These are phyloP conservation scores for Coniferiporia weirii DNA, from an alignment of 1,284 basidiomycete species.

Conservation along the genomic window DNA sequence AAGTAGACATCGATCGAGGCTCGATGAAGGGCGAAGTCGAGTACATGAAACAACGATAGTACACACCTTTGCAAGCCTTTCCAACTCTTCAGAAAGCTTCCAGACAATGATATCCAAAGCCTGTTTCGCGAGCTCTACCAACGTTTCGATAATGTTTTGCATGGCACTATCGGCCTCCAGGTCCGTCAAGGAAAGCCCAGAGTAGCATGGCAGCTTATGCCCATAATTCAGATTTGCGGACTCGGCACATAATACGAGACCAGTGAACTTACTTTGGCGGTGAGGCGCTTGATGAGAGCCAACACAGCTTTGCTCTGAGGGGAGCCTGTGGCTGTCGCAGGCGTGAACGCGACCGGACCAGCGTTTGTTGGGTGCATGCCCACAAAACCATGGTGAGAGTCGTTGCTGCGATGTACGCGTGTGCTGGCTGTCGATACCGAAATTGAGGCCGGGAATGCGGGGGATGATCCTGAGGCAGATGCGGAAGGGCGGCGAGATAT, in stretches of 20 bases:
- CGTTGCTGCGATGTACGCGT: conserved; percentile 45
- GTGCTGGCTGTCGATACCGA: conserved; percentile 27
- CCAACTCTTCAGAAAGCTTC: conserved; percentile 70
- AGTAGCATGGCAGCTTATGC: conserved; percentile 79
- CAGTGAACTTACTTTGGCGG: conserved; percentile 50
- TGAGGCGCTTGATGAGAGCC: conserved; percentile 65
- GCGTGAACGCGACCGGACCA: conserved; percentile 26
- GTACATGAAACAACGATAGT: neutral
- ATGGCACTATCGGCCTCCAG: conserved; percentile 73
- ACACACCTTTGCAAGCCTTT: conserved; percentile 72
- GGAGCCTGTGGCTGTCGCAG: conserved; percentile 30
- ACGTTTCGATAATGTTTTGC: conserved; percentile 67
- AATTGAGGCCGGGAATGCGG: neutral
- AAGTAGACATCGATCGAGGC: neutral
- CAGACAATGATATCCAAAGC: conserved; percentile 75
- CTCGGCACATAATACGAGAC: neutral
- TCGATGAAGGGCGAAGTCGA: neutral
- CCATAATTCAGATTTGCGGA: neutral
- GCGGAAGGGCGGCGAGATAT: conserved; percentile 15
- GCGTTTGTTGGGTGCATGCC: conserved; percentile 30
- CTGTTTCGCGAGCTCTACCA: conserved; percentile 74
- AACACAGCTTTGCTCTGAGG: conserved; percentile 71
- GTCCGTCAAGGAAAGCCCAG: conserved; percentile 65
- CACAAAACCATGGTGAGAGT: conserved; percentile 41
- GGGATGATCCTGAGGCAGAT: neutral